These are phyloP conservation scores for Evernia prunastri DNA, from an alignment of 495 filamentous ascomycete genomes.

Conservation along the genomic window DNA sequence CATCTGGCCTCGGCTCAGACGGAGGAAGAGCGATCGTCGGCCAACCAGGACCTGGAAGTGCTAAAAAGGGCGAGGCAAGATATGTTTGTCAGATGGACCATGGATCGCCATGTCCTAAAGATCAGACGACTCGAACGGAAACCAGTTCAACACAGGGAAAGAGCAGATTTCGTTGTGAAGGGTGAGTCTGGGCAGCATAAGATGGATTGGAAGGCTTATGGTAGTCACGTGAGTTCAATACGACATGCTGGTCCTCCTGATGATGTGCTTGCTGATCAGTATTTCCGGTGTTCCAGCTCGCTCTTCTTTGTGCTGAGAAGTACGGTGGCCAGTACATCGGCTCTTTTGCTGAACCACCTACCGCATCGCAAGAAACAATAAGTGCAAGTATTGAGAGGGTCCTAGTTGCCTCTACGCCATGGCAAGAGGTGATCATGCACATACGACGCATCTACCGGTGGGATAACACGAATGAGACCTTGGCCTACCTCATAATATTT, in stretches of 20 bases:
- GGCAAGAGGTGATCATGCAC: slow-evolving; percentile 32
- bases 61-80: slow-evolving; percentile 30
- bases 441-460: slow-evolving; percentile 34
- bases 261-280: slow-evolving; percentile 10
- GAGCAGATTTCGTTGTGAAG: slow-evolving; percentile 21
- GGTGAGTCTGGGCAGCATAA: not conserved
- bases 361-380: slow-evolving; percentile 29
- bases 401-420: slow-evolving; percentile 34
- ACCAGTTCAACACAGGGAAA: slow-evolving; percentile 20
- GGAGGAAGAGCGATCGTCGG: slow-evolving; percentile 20
- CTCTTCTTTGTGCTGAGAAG: slow-evolving; percentile 29
- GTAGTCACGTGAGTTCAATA: not conserved
- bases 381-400: slow-evolving; percentile 33
- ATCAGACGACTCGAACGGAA: slow-evolving; percentile 26
- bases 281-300: slow-evolving; percentile 24
- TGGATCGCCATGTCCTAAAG: slow-evolving; percentile 34
- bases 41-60: slow-evolving; percentile 23
- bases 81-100: slow-evolving; percentile 34
- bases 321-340: slow-evolving; percentile 35
- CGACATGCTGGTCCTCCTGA: not conserved
- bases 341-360: slow-evolving; percentile 28
- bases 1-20: slow-evolving; percentile 18
- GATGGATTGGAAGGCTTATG: slow-evolving; percentile 1
- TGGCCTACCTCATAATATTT: slow-evolving; percentile 26
- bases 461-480: slow-evolving; percentile 31